These are phyloP conservation scores for Canavalia gladiata DNA, from an alignment of 306 rosid genomes.

Conservation along the genomic window DNA sequence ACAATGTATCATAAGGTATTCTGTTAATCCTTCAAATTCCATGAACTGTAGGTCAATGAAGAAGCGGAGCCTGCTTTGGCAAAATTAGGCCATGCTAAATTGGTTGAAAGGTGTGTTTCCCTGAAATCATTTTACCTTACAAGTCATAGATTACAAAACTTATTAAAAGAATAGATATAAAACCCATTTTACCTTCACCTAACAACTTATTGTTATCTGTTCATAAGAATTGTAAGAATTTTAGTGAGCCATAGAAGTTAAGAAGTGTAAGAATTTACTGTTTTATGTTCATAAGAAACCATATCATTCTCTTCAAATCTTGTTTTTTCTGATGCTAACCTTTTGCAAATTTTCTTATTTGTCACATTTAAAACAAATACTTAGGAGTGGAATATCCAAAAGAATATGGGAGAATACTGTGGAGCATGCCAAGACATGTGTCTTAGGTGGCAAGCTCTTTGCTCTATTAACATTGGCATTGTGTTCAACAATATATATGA, in stretches of 20 bases:
- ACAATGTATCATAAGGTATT: conserved; percentile 27
- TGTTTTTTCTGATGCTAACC: background rate
- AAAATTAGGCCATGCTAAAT: conserved; percentile 61
- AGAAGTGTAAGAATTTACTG: conserved; percentile 72
- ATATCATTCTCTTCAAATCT: conserved; percentile 23
- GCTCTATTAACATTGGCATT: conserved; percentile 64
- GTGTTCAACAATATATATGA: conserved; percentile 89
- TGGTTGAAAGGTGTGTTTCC: conserved; percentile 73
- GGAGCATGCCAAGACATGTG: conserved; percentile 94
- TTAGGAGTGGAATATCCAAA: conserved; percentile 92
- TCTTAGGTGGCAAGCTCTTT: conserved; percentile 78
- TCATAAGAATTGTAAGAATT: no score
- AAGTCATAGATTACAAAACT: conserved; percentile 2
- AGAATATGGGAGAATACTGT: conserved; percentile 94
- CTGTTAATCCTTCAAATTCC: conserved; percentile 46
- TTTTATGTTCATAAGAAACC: background rate
- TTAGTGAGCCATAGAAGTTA: conserved; percentile 68
- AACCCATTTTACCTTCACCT: conserved; percentile 3
- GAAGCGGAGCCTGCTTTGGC: conserved; percentile 86
- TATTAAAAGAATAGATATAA: background rate
- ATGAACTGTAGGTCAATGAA: conserved; percentile 76
- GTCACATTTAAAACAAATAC: conserved; percentile 57
- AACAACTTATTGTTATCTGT: background rate
- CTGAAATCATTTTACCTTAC: background rate
- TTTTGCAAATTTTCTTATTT: conserved; percentile 19